These are phyloP conservation scores for Brettanomyces bruxellensis DNA, from an alignment of 805 yeast species.

Conservation along the genomic window DNA sequence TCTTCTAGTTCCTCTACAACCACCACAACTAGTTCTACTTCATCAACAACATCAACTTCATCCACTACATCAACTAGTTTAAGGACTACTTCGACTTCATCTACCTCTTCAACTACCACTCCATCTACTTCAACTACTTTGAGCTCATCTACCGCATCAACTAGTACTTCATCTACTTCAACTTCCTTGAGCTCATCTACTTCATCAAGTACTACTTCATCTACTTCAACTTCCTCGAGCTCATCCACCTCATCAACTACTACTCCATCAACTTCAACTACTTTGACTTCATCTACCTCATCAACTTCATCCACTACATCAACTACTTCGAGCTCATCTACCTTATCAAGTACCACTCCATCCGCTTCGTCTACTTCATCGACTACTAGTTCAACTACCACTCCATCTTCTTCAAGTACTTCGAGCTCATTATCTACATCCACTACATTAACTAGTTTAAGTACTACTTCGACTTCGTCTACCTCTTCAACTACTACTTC, in stretches of 20 bases:
- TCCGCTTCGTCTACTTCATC: not conserved
- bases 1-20: not conserved
- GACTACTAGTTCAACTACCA: not conserved
- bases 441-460: not conserved
- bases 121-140: not conserved
- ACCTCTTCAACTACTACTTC: not conserved
- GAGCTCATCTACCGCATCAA: not conserved
- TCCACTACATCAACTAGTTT: not conserved
- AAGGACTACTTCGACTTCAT: not conserved
- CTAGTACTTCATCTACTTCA: conserved; percentile 1
- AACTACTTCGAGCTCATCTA: not conserved
- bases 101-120: not conserved
- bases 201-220: conserved; percentile 1
- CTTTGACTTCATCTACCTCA: too few relatives aligned
- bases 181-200: not conserved
- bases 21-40: not conserved
- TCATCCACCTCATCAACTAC: conserved; percentile 1
- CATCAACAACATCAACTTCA: not conserved
- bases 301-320: not conserved
- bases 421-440: not conserved
- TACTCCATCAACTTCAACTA: not conserved
- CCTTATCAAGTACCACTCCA: conserved; percentile 1
- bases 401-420: too few relatives aligned
- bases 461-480: too few relatives aligned
- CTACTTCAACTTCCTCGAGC: not conserved